Conservation (phyloP, 164 flowering plant species). For the Cinnamomum micranthum region DNA sequence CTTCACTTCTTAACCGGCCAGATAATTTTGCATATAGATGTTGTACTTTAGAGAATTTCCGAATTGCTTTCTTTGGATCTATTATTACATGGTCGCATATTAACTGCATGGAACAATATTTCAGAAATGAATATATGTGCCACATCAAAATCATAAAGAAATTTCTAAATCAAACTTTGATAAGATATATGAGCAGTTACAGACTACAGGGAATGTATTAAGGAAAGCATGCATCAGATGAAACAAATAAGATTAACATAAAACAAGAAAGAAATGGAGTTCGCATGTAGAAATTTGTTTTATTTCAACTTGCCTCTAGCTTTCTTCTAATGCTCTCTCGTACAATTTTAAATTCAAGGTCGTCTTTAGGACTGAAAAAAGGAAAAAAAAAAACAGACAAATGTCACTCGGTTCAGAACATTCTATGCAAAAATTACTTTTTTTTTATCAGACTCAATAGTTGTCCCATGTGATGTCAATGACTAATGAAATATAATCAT, state of each 20-base stretch:
- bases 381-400: neutral
- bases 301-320: slow-evolving; percentile 57
- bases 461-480: neutral
- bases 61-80: slow-evolving; percentile 62
- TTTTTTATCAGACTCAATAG: neutral
- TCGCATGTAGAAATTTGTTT: slow-evolving; percentile 1
- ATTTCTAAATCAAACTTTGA: neutral
- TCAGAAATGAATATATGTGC: slow-evolving; percentile 17
- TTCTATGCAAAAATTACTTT: neutral
- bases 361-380: slow-evolving; percentile 75
- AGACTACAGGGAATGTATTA: neutral
- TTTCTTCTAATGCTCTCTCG: slow-evolving; percentile 75
- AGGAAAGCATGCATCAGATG: neutral
- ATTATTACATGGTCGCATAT: slow-evolving; percentile 55
- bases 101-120: slow-evolving; percentile 37
- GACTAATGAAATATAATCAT: neutral
- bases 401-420: neutral
- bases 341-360: slow-evolving; percentile 86
- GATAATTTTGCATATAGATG: slow-evolving; percentile 73
- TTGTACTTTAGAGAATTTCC: slow-evolving; percentile 86
- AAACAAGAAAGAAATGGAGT: neutral
- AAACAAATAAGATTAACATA: neutral
- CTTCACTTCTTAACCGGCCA: slow-evolving; percentile 72
- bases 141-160: neutral
- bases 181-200: neutral